Base-by-base conservation (phyloP, 2,329 filamentous ascomycete genomes). In the Rutstroemia sp. region DNA sequence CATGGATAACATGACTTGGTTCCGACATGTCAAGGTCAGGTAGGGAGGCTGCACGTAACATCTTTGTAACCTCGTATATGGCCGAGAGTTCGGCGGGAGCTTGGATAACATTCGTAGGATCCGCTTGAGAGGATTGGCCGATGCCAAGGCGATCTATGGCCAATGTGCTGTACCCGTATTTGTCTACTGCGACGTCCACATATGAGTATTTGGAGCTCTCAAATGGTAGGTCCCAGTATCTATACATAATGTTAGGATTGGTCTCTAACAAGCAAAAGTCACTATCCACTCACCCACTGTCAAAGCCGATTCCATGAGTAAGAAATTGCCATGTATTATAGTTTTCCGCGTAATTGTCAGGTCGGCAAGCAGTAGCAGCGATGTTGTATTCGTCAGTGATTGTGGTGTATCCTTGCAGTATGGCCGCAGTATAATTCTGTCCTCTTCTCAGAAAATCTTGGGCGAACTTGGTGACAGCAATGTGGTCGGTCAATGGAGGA, bases 301-400 rank as follows among this genome's bases (percentile, higher is more conserved):
- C 54, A 19, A 25, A 56, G 6, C 54, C 54, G 30, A 56, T 34
- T 19, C 48, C 54, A 52, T 52, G 54, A 23, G 54, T 56, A n/a
- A 56, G 47, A 5, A 51, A 46, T 38, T 56, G 54, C 54, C 41
- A 51, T 8, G 54, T 18, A 21, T 16, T 23, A 10, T 27, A 45
- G 10, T 41, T n/a, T 5, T 21, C 21, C 14, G 16, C 12, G 4
- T 16, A 9, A 4, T 46, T 14, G 16, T 19, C 25, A 12, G 54
- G 47, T 18, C 45, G 27, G 18, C 54, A 56, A 30, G 52, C 48
- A 12, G 48, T 56, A 2, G 54, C 54, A 19, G 38, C 39, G 46
- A 52, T 56, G n/a, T 52, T 52, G 14, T 52, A 52, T 38, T 27
- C 19, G 41, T 21, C 48, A 4, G 48, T 56, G 12, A 45, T 37